Evolutionary conservation across 1,139 yeast genomes (phyloP).

Genomic region (Zygoascus sp.): DNA sequence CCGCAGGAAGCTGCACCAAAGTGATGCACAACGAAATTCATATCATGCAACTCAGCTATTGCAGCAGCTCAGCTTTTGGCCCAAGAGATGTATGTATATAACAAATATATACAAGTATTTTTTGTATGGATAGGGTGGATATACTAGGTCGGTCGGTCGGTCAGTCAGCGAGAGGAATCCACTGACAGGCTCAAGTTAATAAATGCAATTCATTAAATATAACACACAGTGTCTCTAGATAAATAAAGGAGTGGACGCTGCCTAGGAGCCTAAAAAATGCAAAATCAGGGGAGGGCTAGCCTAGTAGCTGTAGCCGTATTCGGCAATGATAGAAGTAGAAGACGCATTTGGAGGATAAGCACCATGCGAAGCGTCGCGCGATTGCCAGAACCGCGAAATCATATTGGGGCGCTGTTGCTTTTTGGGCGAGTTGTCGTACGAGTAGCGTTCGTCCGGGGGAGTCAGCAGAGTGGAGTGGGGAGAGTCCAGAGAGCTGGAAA

Average conservation of each 20-base stretch:
- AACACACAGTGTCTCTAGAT: slow-evolving; percentile 1
- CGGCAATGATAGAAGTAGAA: slow-evolving; percentile 1
- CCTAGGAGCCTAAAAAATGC: not conserved
- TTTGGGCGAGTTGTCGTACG: slow-evolving; percentile 6
- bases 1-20: too few relatives aligned
- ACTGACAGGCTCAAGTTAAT: not conserved
- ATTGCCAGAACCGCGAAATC: slow-evolving; percentile 9
- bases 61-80: too few relatives aligned
- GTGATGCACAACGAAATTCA: too few relatives aligned
- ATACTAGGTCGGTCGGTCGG: too few relatives aligned
- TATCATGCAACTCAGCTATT: too few relatives aligned
- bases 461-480: slow-evolving; percentile 13
- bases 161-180: not conserved
- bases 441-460: slow-evolving; percentile 8
- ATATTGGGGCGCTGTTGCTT: slow-evolving; percentile 4
- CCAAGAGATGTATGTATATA: too few relatives aligned
- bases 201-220: slow-evolving; percentile 1
- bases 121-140: too few relatives aligned
- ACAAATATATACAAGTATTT: too few relatives aligned
- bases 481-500: slow-evolving; percentile 12
- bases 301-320: not conserved
- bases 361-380: not conserved
- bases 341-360: not conserved
- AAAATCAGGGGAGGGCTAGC: not conserved
- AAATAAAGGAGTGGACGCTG: slow-evolving; percentile 1